Evolutionary conservation across 2,329 filamentous ascomycete species (phyloP).

Genomic region (Lecanicillium sp.): DNA sequence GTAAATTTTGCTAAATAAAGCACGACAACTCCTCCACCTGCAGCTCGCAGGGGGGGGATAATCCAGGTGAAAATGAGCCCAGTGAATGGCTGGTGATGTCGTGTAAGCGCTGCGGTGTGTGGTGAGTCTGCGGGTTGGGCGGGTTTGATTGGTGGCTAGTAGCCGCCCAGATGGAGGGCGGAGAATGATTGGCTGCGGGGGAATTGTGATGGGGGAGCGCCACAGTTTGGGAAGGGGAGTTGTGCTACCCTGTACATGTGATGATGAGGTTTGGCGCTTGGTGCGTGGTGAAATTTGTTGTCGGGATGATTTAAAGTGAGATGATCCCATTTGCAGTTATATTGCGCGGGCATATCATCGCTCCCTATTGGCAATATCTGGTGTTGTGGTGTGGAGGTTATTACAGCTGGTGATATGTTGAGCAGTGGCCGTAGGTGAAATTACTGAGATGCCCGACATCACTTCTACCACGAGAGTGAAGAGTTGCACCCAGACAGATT

Average conservation of each 20-base stretch:
- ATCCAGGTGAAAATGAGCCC: neutral
- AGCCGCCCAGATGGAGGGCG: constrained; percentile 5
- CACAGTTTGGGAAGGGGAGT: no score
- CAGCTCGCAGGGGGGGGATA: neutral
- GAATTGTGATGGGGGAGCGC: neutral
- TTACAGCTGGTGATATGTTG: no score
- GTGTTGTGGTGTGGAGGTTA: no score
- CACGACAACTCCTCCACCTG: neutral
- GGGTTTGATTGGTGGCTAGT: constrained; percentile 4
- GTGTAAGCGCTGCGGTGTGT: no score
- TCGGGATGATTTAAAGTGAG: neutral
- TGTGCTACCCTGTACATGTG: constrained; percentile 1
- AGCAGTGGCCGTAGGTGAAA: no score
- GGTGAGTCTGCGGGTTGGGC: no score
- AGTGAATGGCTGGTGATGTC: constrained; percentile 7
- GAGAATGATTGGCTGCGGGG: neutral
- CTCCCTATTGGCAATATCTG: no score
- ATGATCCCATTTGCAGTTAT: neutral
- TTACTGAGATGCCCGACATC: no score
- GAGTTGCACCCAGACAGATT: no score
- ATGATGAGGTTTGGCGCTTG: neutral
- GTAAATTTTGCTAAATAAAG: constrained; percentile 6
- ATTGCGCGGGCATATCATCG: no score
- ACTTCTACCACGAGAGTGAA: no score
- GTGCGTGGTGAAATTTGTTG: no score